Base-by-base conservation (phyloP, 2,329 filamentous ascomycete species). In the Diaporthe vexans region DNA sequence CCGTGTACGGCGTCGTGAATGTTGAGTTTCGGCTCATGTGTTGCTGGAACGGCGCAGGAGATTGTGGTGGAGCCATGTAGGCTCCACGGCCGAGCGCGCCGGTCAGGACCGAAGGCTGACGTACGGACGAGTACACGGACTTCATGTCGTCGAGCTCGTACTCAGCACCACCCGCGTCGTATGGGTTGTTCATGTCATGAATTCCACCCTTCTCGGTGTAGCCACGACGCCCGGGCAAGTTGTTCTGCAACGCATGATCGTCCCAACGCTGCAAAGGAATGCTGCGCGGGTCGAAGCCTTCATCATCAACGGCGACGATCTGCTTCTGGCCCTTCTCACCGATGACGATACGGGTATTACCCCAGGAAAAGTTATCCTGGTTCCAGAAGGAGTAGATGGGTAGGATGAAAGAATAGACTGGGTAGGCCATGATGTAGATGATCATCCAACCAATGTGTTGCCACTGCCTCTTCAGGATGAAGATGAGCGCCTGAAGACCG, bases 351-450 rank as follows among this genome's bases (percentile, higher is more conserved):
- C 97, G 95, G 1, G 97, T 99, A 86, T 97, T 98, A 89, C 97
- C 97, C 97, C 97, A 99, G 2, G 93, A 93, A 88, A 99, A 99
- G 85, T 99, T 96, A 84, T 99, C 97, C 84, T 98, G 95, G 85
- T 98, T 97, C 97, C 97, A 99, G 92, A 99, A 99, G 0, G 96
- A 98, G 87, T 98, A 99, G 77, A 99, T 86, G 0, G 97, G 97
- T 17, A 99, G 90, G 76, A 97, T 82, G 79, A 99, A 94, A 5
- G 93, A 97, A 87, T 96, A 98, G 79, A 99, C 94, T 0, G 97
- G 97, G 87, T 94, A 98, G 3, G 97, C 97, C n/a, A 97, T 79
- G 76, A 99, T 89, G 85, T 99, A 99, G 81, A 99, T 98, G 78
- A 99, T 93, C 95, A 99, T 98, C 97, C 97, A 99, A 78, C 97